phyloP scores from a whole-genome alignment of 225 moss, liverwort and hornwort species.

The Pseudisothecium myosuroides region DNA sequence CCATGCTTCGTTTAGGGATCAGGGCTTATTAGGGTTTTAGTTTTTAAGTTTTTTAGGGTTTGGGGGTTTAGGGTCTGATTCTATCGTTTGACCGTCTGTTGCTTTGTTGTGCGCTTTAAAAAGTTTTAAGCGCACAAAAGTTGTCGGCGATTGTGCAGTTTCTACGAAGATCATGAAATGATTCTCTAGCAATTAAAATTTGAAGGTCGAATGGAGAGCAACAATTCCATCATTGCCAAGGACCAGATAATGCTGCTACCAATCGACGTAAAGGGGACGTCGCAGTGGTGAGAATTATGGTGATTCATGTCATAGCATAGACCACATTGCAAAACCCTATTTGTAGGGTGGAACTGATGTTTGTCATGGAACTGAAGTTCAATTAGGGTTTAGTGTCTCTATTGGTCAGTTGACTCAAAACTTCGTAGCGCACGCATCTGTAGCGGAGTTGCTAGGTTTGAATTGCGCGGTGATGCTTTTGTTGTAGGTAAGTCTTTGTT shows the following conservation, averaged over 20 bases:
- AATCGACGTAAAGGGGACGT: neutral
- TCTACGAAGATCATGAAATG: neutral
- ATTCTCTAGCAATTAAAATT: neutral
- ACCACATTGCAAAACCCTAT: neutral
- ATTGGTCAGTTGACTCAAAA: neutral
- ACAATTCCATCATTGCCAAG: neutral
- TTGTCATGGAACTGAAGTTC: neutral
- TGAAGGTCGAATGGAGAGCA: neutral
- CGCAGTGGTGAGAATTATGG: neutral
- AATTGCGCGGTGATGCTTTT: neutral
- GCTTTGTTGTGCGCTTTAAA: neutral
- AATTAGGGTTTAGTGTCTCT: neutral
- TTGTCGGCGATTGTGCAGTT: neutral
- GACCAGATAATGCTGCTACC: neutral
- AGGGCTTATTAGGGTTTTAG: neutral
- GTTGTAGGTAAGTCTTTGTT: neutral
- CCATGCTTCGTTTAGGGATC: neutral
- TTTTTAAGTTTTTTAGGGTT: neutral
- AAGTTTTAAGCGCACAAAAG: too few species aligned
- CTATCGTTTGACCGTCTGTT: neutral
- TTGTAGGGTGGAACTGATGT: neutral
- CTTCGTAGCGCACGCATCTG: neutral
- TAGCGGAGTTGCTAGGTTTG: neutral
- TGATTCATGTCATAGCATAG: neutral
- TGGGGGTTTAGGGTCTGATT: neutral